These are phyloP conservation scores for Pseudonectria buxi DNA, from an alignment of 2,329 filamentous ascomycete species.

Conservation along the genomic window DNA sequence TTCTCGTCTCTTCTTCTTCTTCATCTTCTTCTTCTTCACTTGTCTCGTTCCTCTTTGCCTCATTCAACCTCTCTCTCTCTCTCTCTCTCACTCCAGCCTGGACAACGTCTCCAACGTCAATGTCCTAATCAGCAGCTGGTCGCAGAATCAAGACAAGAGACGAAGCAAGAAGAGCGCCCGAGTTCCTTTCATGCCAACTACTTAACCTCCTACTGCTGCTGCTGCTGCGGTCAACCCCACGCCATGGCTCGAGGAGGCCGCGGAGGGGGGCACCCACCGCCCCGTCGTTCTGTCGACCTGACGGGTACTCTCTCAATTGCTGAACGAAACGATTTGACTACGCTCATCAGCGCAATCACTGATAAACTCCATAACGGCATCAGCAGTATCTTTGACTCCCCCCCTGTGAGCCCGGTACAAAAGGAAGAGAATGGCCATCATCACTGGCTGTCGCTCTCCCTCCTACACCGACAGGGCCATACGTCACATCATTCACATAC, in stretches of 20 bases:
- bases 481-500: slow-evolving; percentile 4
- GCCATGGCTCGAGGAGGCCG: slow-evolving; percentile 36
- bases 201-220: no score
- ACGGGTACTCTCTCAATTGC: slow-evolving; percentile 40
- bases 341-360: slow-evolving; percentile 44
- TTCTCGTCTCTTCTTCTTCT: background rate
- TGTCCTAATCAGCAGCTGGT: no score
- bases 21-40: background rate
- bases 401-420: slow-evolving; percentile 28
- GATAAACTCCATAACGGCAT: slow-evolving; percentile 50
- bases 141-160: no score
- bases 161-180: no score
- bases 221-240: background rate
- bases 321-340: slow-evolving; percentile 47
- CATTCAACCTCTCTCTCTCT: background rate
- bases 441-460: slow-evolving; percentile 30
- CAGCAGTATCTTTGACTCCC: slow-evolving; percentile 44
- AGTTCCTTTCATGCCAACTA: no score
- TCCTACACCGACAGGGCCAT: slow-evolving; percentile 22
- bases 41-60: slow-evolving; percentile 2
- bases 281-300: slow-evolving; percentile 44
- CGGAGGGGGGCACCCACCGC: slow-evolving; percentile 24
- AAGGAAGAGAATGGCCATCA: slow-evolving; percentile 24
- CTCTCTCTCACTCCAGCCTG: background rate
- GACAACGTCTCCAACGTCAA: background rate